Evolutionary conservation across 2,329 filamentous ascomycete species (phyloP), one percentile per base, ranked within the genome.

Genomic region (Drechmeria coniospora): DNA sequence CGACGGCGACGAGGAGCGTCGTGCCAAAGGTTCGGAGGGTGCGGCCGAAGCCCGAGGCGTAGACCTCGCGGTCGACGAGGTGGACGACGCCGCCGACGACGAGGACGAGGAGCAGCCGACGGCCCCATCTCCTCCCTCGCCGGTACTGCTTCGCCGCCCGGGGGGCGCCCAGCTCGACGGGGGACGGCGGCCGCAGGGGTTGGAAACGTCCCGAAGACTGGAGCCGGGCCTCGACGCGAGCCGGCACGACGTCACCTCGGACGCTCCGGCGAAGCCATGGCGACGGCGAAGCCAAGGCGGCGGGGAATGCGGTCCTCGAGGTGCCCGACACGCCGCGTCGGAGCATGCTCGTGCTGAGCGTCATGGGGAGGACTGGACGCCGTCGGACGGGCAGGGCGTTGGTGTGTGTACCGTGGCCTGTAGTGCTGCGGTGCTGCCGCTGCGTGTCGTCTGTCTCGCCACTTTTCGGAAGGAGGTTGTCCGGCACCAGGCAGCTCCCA

Each of bases 1-100:
- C 90, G 15, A 86, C 46, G 1, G 86, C 87, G 11, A 92, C 79
- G 25, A 86, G 47, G 8, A 92, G 57, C 6, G 84, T 87, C 3
- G 72, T 72, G 22, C 67, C 65, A 50, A 95, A 93, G 0, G 90
- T 94, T 23, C 79, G 77, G 23, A 79, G 53, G 15, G 80, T 87
- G 31, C 90, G 79, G 21, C 68, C 72, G 15, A 93, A 57, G 9
- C 81, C 78, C 1, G 80, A 77, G 27, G 83, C 81, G 53, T 90
- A 92, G 45, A 80, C 63, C 37, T 78, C 67, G 10, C 54, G 67
- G 54, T 98, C 90, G 34, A 77, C 44, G 8, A 70, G 52, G 49
- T 82, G 92, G 29, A 74, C 49, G 5, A 64, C 47, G 17, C 74
- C 80, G 20, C 68, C 57, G 4, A 71, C 53, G 18, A 65, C 52